phyloP scores from a whole-genome alignment of 2,329 filamentous ascomycete genomes.

The Paraphaeosphaeria minitans region DNA sequence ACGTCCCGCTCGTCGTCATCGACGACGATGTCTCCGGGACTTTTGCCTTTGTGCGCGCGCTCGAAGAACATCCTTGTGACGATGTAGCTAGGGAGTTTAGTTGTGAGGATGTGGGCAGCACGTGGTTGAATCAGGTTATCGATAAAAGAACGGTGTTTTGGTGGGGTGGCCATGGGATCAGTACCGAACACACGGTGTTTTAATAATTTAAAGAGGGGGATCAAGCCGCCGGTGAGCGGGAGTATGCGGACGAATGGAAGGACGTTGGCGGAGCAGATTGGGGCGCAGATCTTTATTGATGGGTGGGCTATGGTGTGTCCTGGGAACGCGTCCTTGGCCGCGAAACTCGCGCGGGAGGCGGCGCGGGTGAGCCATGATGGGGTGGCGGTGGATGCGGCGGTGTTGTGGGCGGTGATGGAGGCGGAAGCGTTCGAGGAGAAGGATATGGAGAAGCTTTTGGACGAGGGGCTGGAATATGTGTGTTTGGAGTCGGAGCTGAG shows the following conservation, averaged over 20 bases:
- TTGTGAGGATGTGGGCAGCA: slow-evolving; percentile 7
- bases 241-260: slow-evolving; percentile 15
- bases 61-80: slow-evolving; percentile 19
- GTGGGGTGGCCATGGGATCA: slow-evolving; percentile 49
- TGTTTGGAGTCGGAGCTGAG: slow-evolving; percentile 38
- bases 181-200: slow-evolving; percentile 50
- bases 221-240: slow-evolving; percentile 30
- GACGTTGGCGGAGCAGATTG: slow-evolving; percentile 16
- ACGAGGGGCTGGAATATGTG: slow-evolving; percentile 36
- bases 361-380: slow-evolving; percentile 49
- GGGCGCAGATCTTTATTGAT: slow-evolving; percentile 19
- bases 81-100: not conserved
- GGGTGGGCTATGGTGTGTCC: slow-evolving; percentile 14
- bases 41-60: slow-evolving; percentile 44
- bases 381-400: slow-evolving; percentile 45
- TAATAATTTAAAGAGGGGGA: slow-evolving; percentile 46
- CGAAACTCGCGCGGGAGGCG: slow-evolving; percentile 40
- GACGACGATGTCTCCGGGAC: slow-evolving; percentile 28
- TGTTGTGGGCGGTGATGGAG: slow-evolving; percentile 50
- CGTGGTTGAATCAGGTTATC: slow-evolving; percentile 42
- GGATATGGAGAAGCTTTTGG: slow-evolving; percentile 42
- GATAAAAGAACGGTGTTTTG: slow-evolving; percentile 42
- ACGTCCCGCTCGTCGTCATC: slow-evolving; percentile 14
- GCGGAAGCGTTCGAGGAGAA: slow-evolving; percentile 44
- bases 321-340: slow-evolving; percentile 27